Evolutionary conservation across 2,329 filamentous ascomycete genomes (phyloP).

Genomic region (Myriosclerotinia curreyana): DNA sequence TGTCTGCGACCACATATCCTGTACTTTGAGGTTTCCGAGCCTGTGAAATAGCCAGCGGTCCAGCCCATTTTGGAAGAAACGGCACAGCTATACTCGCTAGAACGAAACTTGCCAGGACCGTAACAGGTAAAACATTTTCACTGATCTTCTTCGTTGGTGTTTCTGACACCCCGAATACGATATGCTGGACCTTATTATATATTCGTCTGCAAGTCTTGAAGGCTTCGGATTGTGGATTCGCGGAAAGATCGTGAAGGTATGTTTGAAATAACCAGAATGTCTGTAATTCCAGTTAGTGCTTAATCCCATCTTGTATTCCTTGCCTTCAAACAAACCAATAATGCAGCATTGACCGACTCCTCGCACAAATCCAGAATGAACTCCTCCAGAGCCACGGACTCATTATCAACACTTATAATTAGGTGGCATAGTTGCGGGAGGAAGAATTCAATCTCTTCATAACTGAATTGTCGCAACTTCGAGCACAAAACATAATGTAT

Average conservation of each 20-base stretch:
- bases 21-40: conserved; percentile 69
- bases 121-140: conserved; percentile 77
- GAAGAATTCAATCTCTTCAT: conserved; percentile 92
- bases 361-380: conserved; percentile 83
- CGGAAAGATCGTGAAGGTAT: conserved; percentile 76
- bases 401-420: conserved; percentile 83
- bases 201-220: conserved; percentile 81
- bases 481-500: conserved; percentile 87
- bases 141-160: conserved; percentile 69
- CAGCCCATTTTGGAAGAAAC: conserved; percentile 72
- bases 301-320: conserved; percentile 2
- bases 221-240: conserved; percentile 68
- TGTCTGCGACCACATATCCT: conserved; percentile 60
- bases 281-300: conserved; percentile 45
- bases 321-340: conserved; percentile 59
- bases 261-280: conserved; percentile 91
- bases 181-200: conserved; percentile 85
- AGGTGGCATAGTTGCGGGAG: conserved; percentile 84
- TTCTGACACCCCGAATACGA: conserved; percentile 77
- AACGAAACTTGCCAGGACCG: conserved; percentile 76
- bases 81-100: conserved; percentile 73
- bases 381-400: conserved; percentile 87
- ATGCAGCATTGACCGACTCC: conserved; percentile 79
- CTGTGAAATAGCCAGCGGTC: conserved; percentile 77
- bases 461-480: conserved; percentile 84